phyloP scores from a whole-genome alignment of 2,329 filamentous ascomycete genomes.

The Intubia oerlemansii region DNA sequence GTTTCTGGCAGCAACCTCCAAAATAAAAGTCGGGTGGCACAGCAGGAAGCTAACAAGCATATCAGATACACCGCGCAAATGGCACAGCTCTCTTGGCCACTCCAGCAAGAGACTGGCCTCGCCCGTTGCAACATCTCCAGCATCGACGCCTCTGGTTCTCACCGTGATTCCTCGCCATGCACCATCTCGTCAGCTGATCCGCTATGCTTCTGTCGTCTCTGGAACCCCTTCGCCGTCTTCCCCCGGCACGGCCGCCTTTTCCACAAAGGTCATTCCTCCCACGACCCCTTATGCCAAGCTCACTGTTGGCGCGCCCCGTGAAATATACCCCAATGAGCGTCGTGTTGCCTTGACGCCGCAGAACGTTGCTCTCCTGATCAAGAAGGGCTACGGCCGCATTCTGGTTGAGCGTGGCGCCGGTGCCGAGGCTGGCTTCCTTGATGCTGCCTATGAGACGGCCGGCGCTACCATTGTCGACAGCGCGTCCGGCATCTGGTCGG shows the following conservation, averaged over 20 bases:
- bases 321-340: conserved; percentile 59
- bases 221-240: conserved; percentile 6
- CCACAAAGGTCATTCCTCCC: conserved; percentile 17
- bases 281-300: conserved; percentile 47
- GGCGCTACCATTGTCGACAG: conserved; percentile 55
- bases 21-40: too few relatives aligned
- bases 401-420: conserved; percentile 70
- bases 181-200: conserved; percentile 17
- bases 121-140: too few relatives aligned
- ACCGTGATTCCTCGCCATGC: conserved; percentile 8
- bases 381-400: conserved; percentile 64
- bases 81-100: too few relatives aligned
- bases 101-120: too few relatives aligned
- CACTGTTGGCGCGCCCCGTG: conserved; percentile 58
- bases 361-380: conserved; percentile 62
- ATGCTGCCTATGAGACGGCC: conserved; percentile 54
- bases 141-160: too few relatives aligned
- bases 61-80: too few relatives aligned
- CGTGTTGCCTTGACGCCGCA: conserved; percentile 70
- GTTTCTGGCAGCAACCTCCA: too few relatives aligned
- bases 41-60: too few relatives aligned
- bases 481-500: conserved; percentile 45
- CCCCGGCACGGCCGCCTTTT: too few relatives aligned
- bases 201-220: conserved; percentile 17
- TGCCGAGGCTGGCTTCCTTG: conserved; percentile 51